A percentile compares a stretch with the other conserved stretches of the same genome.
Evolutionary conservation across 352 stramenopile species (phyloP).

Genomic region (Pythium periplocum): DNA sequence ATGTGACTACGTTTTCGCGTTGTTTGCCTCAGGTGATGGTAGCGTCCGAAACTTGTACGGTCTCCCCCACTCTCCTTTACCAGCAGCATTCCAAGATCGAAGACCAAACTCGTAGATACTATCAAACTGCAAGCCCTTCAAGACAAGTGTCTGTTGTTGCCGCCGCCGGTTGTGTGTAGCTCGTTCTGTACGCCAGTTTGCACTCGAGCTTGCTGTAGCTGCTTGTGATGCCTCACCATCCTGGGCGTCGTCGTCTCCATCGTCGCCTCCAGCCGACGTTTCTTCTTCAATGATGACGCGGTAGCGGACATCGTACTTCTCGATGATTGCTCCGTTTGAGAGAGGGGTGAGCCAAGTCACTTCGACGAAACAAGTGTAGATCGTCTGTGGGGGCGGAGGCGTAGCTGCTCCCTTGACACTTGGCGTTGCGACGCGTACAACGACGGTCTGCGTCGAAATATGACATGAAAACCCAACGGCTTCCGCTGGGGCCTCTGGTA

Average conservation of each 20-base stretch:
- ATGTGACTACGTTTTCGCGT: background rate
- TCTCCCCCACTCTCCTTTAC: slow-evolving; percentile 52
- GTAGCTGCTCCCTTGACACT: background rate
- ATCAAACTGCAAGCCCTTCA: slow-evolving; percentile 55
- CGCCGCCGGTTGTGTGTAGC: slow-evolving; percentile 37
- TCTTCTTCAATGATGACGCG: slow-evolving; percentile 28
- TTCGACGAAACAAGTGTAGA: slow-evolving; percentile 51
- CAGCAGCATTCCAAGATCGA: slow-evolving; percentile 50
- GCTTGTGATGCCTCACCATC: background rate
- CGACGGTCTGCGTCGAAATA: slow-evolving; percentile 34
- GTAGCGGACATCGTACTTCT: slow-evolving; percentile 70
- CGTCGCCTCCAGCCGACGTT: no score
- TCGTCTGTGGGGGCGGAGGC: slow-evolving; percentile 19
- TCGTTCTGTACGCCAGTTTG: slow-evolving; percentile 36
- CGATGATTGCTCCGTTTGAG: slow-evolving; percentile 62
- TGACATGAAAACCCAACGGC: slow-evolving; percentile 31
- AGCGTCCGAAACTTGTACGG: slow-evolving; percentile 34
- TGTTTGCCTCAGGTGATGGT: slow-evolving; percentile 24
- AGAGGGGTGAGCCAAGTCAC: slow-evolving; percentile 51
- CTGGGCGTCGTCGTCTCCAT: slow-evolving; percentile 13
- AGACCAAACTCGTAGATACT: slow-evolving; percentile 56
- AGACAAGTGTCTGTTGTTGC: slow-evolving; percentile 25
- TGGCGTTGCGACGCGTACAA: slow-evolving; percentile 11
- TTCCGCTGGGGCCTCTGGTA: slow-evolving; percentile 24
- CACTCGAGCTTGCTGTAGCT: background rate